These are phyloP conservation scores for Aquilaria yunnanensis DNA, from an alignment of 345 rosid genomes.

Conservation along the genomic window DNA sequence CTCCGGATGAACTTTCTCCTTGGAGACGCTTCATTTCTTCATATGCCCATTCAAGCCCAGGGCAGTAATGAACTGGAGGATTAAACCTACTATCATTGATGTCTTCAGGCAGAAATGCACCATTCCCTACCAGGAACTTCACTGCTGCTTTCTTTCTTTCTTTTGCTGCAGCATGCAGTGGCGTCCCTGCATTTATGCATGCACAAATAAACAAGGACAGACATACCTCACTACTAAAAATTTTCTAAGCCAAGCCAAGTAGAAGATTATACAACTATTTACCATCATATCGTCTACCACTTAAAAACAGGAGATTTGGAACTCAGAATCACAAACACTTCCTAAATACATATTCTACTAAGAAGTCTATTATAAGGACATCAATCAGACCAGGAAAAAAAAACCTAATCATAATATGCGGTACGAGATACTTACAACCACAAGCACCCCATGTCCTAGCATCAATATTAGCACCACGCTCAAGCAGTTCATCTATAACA, in stretches of 20 bases:
- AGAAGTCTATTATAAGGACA: no score
- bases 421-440: conserved; percentile 48
- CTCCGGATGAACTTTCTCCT: conserved; percentile 28
- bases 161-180: conserved; percentile 86
- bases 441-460: conserved; percentile 93
- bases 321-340: no score
- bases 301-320: no score
- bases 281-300: no score
- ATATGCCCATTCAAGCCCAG: conserved; percentile 96
- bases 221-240: not conserved
- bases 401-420: not conserved
- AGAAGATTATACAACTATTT: no score
- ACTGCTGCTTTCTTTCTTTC: conserved; percentile 83
- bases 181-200: conserved; percentile 58
- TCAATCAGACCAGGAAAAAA: not conserved
- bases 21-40: conserved; percentile 69
- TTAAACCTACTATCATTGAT: conserved; percentile 82
- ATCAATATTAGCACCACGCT: conserved; percentile 90
- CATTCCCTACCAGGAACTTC: conserved; percentile 78
- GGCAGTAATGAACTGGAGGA: conserved; percentile 94
- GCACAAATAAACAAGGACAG: not conserved
- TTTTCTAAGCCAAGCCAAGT: no score
- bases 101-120: conserved; percentile 86
- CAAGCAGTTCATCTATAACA: conserved; percentile 90
- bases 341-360: no score